Evolutionary conservation across 495 filamentous ascomycete species (phyloP), one percentile per base, ranked within the genome.

Genomic region (Penicillium antarcticum): DNA sequence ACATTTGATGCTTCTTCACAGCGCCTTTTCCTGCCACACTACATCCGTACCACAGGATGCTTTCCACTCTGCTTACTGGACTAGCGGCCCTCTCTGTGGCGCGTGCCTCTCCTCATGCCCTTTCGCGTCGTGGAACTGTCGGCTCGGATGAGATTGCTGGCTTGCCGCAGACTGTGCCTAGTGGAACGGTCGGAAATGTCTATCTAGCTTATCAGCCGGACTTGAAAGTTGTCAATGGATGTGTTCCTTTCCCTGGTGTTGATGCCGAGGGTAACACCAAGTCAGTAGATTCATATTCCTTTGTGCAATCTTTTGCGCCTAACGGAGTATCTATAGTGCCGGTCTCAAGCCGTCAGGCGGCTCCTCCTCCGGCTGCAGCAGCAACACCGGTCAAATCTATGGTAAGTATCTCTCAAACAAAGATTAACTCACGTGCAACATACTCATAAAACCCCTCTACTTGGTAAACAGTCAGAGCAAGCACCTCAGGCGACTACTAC

Each of bases 221-320:
- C 24, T 61, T 82, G 5, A 46, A 80, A 1, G 78, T 82, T 8
- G 62, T 62, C 9, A 76, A 75, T 53, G 78, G 79, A 23, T 82
- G 79, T 47, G 79, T 82, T 8, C 79, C 79, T 1, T 80, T 79
- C 58, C 77, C 79, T 2, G 78, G 73, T 2, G 76, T 82, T 7
- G 73, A 82, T 49, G 69, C 61, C 1, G 57, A 65, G 1, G 79
- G 79, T 6, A 61, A 79, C 41, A 78, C 72, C 35, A 70, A 67
- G 78, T 80, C 48, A 58, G 74, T 60, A n/a, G n/a, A n/a, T n/a
- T n/a, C n/a, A n/a, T n/a, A n/a, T n/a, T n/a, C n/a, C n/a, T n/a
- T 29, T 9, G 2, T 29, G 26, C 7, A 0, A 9, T 7, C n/a
- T n/a, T n/a, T n/a, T n/a, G n/a, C n/a, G n/a, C 9, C 26, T 29